Conservation (phyloP, 2,329 filamentous ascomycete genomes). For the Scedosporium dehoogii region DNA sequence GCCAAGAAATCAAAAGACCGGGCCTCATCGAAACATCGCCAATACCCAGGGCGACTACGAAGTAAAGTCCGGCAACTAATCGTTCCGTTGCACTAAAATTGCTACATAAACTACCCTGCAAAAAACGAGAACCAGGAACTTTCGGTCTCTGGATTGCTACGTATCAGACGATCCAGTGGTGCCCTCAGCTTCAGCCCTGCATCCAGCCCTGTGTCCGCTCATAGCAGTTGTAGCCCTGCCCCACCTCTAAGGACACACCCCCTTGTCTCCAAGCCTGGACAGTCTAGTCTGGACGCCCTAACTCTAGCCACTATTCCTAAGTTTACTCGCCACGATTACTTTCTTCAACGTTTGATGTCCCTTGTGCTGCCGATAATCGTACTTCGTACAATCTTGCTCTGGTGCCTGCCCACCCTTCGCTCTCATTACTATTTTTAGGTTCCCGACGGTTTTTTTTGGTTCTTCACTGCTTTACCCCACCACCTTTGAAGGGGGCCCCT, state of each 20-base stretch:
- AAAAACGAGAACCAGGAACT: neutral
- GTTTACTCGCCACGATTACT: no score
- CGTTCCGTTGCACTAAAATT: no score
- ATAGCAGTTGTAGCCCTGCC: neutral
- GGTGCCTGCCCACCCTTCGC: neutral
- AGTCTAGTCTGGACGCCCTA: no score
- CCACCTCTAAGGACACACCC: neutral
- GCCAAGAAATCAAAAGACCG: no score
- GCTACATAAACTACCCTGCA: no score
- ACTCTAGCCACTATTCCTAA: no score
- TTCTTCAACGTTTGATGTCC: no score
- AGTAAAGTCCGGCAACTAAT: no score
- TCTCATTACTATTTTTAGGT: neutral
- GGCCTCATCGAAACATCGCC: no score
- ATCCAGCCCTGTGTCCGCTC: neutral
- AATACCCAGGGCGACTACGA: no score
- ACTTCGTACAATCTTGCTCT: no score
- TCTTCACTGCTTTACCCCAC: conserved; percentile 8
- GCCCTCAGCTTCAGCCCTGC: neutral
- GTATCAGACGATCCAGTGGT: neutral
- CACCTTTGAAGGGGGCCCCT: neutral
- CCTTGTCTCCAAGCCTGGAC: neutral
- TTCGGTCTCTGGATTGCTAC: neutral
- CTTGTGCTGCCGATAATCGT: no score
- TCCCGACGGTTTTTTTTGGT: neutral